Base-by-base conservation (phyloP, 1,284 basidiomycete species). In the Paramarasmius palmivorus region DNA sequence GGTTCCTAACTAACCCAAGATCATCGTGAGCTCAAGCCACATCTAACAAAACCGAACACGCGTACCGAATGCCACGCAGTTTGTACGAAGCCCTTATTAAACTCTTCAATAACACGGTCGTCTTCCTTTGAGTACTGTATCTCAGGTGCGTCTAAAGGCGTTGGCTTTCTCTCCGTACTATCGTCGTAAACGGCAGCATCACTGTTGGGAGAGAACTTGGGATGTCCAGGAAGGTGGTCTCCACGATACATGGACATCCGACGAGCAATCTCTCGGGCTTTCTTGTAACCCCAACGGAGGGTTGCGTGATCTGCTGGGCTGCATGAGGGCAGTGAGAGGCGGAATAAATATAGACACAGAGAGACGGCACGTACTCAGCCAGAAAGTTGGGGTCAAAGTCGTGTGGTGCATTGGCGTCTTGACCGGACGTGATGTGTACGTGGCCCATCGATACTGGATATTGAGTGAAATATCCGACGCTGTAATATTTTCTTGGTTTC, bases 171-270 rank as follows among this genome's bases (percentile, higher is more conserved):
- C 0, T 49, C 59, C 2, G 45, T 57, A 0, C 53, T 44, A 20
- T 50, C 34, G 19, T 60, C 62, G 26, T 61, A 49, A 17, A 69
- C 65, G 0, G 62, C 63, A 0, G 76, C 77, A 2, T 63, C 42
- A 36, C 78, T 75, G 0, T 61, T 66, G 0, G 61, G 29, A 0
- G 70, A 47, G 59, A 82, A 82, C 8, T 49, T 19, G 0, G 81
- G 81, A 51, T 81, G 75, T 19, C 50, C 35, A 1, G 54, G 44
- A 2, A 62, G 36, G 1, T 68, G 59, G 54, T 81, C 79, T 2
- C 79, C 81, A 0, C 73, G 65, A 62, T 72, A 83, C 19, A 62
- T 58, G 0, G 68, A 64, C 69, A 82, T 72, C 3, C 81, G 75
- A 25, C 82, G 72, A 0, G 65, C 69, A 29, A 73, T 63, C 59